Evolutionary conservation across 2,329 filamentous ascomycete species (phyloP).

Genomic region (Pyrenophora teres): DNA sequence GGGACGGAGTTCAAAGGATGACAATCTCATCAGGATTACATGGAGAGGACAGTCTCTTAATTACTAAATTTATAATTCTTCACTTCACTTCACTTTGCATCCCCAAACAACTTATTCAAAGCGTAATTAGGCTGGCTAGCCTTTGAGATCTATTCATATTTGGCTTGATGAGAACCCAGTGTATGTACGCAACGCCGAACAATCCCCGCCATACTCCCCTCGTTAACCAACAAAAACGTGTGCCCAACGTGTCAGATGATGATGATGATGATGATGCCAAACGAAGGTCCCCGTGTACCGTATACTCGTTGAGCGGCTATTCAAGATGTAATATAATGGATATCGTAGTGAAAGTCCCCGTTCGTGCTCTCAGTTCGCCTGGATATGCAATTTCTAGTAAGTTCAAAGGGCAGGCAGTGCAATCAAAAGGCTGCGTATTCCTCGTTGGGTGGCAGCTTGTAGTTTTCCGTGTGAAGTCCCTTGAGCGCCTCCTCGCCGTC

Average conservation of each 20-base stretch:
- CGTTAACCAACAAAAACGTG: constrained; percentile 14
- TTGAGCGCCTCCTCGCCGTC: constrained; percentile 64
- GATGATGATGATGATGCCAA: constrained; percentile 4
- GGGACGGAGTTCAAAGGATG: too few relatives aligned
- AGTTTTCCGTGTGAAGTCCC: constrained; percentile 60
- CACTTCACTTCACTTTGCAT: too few relatives aligned
- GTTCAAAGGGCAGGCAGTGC: background rate
- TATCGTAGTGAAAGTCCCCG: constrained; percentile 22
- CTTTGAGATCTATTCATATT: constrained; percentile 12
- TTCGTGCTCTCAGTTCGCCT: constrained; percentile 5
- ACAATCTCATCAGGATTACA: too few relatives aligned
- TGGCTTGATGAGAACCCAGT: constrained; percentile 1
- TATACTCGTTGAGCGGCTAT: constrained; percentile 1
- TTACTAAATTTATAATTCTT: too few relatives aligned
- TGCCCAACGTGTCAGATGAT: background rate
- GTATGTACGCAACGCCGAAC: constrained; percentile 16
- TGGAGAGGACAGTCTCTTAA: too few relatives aligned
- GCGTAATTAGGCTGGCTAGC: constrained; percentile 8
- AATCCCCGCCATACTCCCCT: constrained; percentile 10
- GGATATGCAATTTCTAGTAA: constrained; percentile 2
- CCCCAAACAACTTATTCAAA: background rate
- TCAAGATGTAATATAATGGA: constrained; percentile 10
- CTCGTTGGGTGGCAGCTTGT: constrained; percentile 52
- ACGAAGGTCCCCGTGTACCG: constrained; percentile 11
- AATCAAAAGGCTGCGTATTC: constrained; percentile 48